Conservation (phyloP, 352 stramenopile genomes). For the Pythium pyrilobum region DNA sequence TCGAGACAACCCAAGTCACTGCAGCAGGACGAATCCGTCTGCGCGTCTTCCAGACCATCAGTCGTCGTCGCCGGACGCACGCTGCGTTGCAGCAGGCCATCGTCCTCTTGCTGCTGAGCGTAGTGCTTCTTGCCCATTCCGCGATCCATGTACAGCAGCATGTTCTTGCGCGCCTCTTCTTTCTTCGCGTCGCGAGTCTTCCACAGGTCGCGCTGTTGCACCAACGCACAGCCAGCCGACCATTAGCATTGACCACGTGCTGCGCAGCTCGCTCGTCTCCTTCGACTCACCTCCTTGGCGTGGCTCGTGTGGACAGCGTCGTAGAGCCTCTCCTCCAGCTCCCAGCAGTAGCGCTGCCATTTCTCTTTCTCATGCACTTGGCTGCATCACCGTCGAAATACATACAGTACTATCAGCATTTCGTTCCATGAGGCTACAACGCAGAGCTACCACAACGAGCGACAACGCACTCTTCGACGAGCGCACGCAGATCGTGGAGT, state of each 20-base stretch:
- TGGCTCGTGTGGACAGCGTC: constrained; percentile 47
- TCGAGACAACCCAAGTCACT: not conserved
- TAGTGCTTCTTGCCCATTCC: constrained; percentile 65
- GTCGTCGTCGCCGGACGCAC: no score
- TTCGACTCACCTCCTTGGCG: constrained; percentile 63
- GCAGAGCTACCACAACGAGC: not conserved
- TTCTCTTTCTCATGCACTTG: constrained; percentile 72
- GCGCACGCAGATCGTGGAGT: constrained; percentile 39
- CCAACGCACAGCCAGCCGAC: not conserved
- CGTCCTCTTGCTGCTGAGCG: not conserved
- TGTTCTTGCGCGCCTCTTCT: constrained; percentile 60
- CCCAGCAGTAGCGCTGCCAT: constrained; percentile 76
- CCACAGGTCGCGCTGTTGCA: constrained; percentile 50
- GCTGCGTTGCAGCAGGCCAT: not conserved
- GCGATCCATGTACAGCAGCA: constrained; percentile 66
- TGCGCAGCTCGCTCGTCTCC: no score
- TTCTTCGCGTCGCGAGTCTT: constrained; percentile 60
- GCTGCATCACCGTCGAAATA: no score
- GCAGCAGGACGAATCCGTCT: not conserved
- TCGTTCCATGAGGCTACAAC: no score
- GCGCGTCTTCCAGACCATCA: no score
- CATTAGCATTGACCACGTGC: no score
- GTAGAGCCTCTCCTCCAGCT: constrained; percentile 60
- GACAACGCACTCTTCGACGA: constrained; percentile 55
- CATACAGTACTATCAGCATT: not conserved